Evolutionary conservation across 208 protist species (phyloP), one percentile per base, ranked within the genome.

Genomic region (Leishmania martiniquensis): DNA sequence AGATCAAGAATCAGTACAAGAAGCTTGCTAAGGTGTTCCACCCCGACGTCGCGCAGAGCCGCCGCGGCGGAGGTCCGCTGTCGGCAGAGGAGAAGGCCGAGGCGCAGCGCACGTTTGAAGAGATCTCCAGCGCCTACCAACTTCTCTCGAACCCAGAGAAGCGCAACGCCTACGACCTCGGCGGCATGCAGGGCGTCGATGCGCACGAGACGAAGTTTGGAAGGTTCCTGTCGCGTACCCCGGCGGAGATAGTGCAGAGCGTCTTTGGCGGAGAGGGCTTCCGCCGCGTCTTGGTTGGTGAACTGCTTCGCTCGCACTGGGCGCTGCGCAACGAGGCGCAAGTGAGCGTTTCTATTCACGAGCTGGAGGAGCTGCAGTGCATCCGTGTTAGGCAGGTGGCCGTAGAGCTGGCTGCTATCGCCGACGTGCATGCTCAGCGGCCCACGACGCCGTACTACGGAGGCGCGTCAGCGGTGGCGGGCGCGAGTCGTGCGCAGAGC

Each of bases 71-170:
- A 32, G 73, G 66, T 29, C 65, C 60, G 12, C 45, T 75, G 6
- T 77, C 78, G 37, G 76, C 76, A 0, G 72, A 87, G 69, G 88
- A 97, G 82, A 78, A 86, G 45, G 68, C 47, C 0, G 72, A 83
- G 29, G 82, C 88, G 39, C 87, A 94, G 76, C 62, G 47, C 68
- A 93, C 89, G 82, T 97, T 97, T 81, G 89, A 90, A 39, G 79
- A 78, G 32, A 93, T 97, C 62, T 86, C 89, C 29, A 84, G 70
- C 62, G 93, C 93, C 12, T 97, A 97, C 68, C 91, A 95, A 72
- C 85, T 97, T 49, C 82, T 97, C n/a, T 96, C 91, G 6, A 97
- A 97, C 75, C 85, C 90, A 22, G 93, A 97, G 79, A 94, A 93
- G 76, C 90, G 91, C 22, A 82, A 84, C 55, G 91, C 93, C 25